Evolutionary conservation across 371 early-diverging fungal species (phyloP).

Genomic region (Lichtheimia hyalospora): DNA sequence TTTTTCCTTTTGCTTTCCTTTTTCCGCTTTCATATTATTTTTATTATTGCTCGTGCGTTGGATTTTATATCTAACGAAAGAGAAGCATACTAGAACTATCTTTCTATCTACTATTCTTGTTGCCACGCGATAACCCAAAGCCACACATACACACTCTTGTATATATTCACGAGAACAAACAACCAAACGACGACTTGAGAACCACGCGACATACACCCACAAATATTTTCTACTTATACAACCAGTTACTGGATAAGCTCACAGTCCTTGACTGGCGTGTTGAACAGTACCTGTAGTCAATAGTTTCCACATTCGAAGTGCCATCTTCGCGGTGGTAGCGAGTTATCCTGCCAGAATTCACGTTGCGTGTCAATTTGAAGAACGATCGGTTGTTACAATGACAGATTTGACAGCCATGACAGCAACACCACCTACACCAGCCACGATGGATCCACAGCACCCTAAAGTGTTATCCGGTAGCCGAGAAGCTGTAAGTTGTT

Average conservation of each 20-base stretch:
- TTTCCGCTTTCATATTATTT: neutral
- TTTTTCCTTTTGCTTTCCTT: neutral
- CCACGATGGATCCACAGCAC: neutral
- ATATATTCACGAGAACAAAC: neutral
- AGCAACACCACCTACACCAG: neutral
- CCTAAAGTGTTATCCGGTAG: no score
- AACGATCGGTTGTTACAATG: neutral
- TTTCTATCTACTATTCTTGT: neutral
- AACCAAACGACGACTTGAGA: neutral
- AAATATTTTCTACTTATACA: neutral
- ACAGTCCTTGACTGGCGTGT: neutral
- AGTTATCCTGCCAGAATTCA: conserved; percentile 9
- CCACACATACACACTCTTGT: neutral
- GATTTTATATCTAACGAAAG: neutral
- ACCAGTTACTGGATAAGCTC: neutral
- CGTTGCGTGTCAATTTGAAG: neutral
- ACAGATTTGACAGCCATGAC: neutral
- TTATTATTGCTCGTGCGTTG: neutral
- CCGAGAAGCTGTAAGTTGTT: no score
- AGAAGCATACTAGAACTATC: neutral
- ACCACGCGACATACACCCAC: neutral
- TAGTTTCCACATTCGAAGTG: no score
- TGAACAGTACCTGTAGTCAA: no score
- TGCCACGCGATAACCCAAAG: neutral
- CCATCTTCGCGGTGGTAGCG: conserved; percentile 8